Conservation (phyloP, 768 basidiomycete genomes). For the Cystobasidium tubakii region DNA sequence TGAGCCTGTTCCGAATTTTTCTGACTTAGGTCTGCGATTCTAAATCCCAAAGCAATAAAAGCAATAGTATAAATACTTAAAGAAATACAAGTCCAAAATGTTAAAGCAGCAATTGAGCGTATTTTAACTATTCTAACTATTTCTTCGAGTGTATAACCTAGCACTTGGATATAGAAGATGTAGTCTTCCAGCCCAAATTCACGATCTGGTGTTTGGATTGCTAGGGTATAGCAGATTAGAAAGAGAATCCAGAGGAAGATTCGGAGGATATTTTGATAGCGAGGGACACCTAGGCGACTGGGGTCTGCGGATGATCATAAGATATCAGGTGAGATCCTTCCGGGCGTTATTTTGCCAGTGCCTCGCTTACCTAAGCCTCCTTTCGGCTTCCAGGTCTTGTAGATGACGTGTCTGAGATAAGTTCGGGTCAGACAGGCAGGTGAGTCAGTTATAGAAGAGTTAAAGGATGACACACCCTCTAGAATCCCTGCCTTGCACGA, state of each 20-base stretch:
- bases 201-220: constrained; percentile 46
- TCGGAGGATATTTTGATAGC: constrained; percentile 46
- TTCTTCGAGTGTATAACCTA: constrained; percentile 45
- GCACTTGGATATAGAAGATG: constrained; percentile 43
- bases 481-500: constrained; percentile 43
- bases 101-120: constrained; percentile 33
- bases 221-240: constrained; percentile 42
- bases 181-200: constrained; percentile 42
- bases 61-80: constrained; percentile 42
- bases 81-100: constrained; percentile 44
- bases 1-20: constrained; percentile 25
- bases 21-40: constrained; percentile 40
- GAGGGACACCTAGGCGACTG: constrained; percentile 42
- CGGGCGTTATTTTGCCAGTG: no score
- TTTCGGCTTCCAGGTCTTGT: constrained; percentile 34
- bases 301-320: constrained; percentile 20
- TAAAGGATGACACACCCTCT: constrained; percentile 1
- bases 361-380: constrained; percentile 35
- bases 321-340: no score
- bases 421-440: background rate
- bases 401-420: constrained; percentile 31
- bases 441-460: no score
- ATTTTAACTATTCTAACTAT: constrained; percentile 39
- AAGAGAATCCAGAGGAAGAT: constrained; percentile 46
- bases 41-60: constrained; percentile 40